A percentile compares a stretch with the other conserved stretches of the same genome.
Evolutionary conservation across 306 rosid genomes (phyloP).

Genomic region (Sechiopsis laciniata): DNA sequence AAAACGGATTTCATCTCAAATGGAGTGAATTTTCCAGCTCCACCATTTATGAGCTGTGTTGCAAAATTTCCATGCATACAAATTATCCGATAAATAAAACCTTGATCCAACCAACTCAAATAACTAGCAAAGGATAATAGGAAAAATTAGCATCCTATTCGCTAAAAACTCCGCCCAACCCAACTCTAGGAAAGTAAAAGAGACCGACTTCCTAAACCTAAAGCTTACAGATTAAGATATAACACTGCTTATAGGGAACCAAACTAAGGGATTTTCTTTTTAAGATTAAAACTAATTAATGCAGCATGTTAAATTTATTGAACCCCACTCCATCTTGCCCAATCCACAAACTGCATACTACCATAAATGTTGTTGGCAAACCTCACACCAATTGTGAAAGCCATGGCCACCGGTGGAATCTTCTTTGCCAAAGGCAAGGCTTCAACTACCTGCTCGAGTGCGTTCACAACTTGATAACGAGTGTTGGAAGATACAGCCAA

Average conservation of each 20-base stretch:
- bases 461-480: conserved; percentile 79
- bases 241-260: not conserved
- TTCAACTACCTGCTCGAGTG: conserved; percentile 74
- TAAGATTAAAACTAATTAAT: not conserved
- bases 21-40: not conserved
- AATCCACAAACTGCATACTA: conserved; percentile 91
- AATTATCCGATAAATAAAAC: conserved; percentile 2
- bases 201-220: not conserved
- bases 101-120: not conserved
- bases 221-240: not conserved
- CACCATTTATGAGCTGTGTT: not conserved
- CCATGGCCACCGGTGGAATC: conserved; percentile 74
- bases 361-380: conserved; percentile 92
- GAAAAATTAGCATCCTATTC: not conserved
- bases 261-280: not conserved
- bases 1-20: not conserved
- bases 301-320: conserved; percentile 34
- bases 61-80: not conserved
- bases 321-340: conserved; percentile 90
- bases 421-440: conserved; percentile 67
- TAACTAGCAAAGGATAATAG: not conserved
- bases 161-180: not conserved
- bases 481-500: conserved; percentile 94
- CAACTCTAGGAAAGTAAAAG: not conserved
- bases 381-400: conserved; percentile 78